Evolutionary conservation across 768 basidiomycete genomes (phyloP).

Genomic region (Agaricus subrufescens): DNA sequence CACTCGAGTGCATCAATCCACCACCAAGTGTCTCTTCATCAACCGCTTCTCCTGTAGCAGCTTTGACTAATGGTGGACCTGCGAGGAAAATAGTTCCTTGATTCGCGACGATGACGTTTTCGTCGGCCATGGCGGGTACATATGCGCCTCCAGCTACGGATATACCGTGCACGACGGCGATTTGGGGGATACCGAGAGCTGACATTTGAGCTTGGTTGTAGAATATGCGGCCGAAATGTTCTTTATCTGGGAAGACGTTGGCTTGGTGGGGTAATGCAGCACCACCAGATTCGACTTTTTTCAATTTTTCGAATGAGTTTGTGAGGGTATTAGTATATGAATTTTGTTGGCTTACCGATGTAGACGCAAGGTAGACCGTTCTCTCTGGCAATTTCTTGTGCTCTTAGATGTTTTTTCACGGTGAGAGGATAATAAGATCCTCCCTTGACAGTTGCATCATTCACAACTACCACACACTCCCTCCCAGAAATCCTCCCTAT

Average conservation of each 20-base stretch:
- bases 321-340: not conserved
- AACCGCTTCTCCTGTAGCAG: slow-evolving; percentile 89
- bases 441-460: slow-evolving; percentile 92
- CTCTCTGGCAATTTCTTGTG: slow-evolving; percentile 92
- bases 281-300: slow-evolving; percentile 86
- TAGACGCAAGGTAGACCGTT: slow-evolving; percentile 90
- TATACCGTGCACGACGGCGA: slow-evolving; percentile 92
- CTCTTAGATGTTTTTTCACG: slow-evolving; percentile 93
- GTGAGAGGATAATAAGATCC: slow-evolving; percentile 91
- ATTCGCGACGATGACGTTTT: slow-evolving; percentile 85
- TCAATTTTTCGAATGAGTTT: not conserved
- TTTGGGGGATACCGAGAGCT: slow-evolving; percentile 84
- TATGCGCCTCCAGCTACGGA: slow-evolving; percentile 92
- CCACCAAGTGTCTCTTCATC: slow-evolving; percentile 92
- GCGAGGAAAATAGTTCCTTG: slow-evolving; percentile 94
- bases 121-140: slow-evolving; percentile 95
- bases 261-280: slow-evolving; percentile 92
- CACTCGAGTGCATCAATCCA: slow-evolving; percentile 86
- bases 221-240: slow-evolving; percentile 95
- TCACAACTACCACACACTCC: slow-evolving; percentile 89
- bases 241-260: slow-evolving; percentile 91
- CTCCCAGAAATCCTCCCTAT: slow-evolving; percentile 72
- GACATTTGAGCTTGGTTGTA: slow-evolving; percentile 93
- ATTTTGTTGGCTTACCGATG: slow-evolving; percentile 52
- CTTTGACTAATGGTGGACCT: slow-evolving; percentile 91